Evolutionary conservation across 106 monocot genomes (phyloP), one percentile per base, ranked within the genome.

Genomic region (Dioscorea zingiberensis): DNA sequence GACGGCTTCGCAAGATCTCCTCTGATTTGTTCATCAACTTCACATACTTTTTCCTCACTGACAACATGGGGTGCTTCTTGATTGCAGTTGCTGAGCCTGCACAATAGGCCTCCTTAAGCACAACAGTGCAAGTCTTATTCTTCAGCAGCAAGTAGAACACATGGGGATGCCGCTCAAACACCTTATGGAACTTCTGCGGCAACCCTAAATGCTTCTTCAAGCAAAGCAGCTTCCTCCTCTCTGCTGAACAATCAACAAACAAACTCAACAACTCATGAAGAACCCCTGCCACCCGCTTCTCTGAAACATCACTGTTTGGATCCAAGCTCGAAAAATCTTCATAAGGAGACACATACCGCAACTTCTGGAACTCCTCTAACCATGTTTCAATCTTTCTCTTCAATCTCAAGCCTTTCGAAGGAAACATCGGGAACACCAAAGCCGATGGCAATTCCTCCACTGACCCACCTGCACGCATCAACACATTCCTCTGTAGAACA

Each of bases 61-160:
- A 59, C 44, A 84, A 29, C 68, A 89, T 58, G 2, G 89, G 93
- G 47, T 94, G 89, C 62, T 25, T 70, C 67, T 79, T 71, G 58
- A 89, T 81, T 10, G 53, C 70, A 6, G 83, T 82, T 10, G 17
- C 63, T 30, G 55, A 32, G 9, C 67, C 62, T 26, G 71, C 78
- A 68, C 27, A 59, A 70, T 87, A 89, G 22, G 81, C 81, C 47
- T 94, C 94, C 67, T 94, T 94, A 26, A 94, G 89, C 17, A 94
- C 84, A 44, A 90, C 94, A 32, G 66, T 84, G 67, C 94, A 94
- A 15, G 94, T 94, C 62, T 86, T 94, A 76, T 78, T 79, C 86
- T 90, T 94, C 69, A 94, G 63, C 59, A 82, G 70, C 55, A 86
- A 74, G 69, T 94, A 94, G 55, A 94, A 94, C 23, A 89, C 69